These are phyloP conservation scores for Aspergillus proliferans DNA, from an alignment of 2,329 filamentous ascomycete genomes.

Conservation along the genomic window DNA sequence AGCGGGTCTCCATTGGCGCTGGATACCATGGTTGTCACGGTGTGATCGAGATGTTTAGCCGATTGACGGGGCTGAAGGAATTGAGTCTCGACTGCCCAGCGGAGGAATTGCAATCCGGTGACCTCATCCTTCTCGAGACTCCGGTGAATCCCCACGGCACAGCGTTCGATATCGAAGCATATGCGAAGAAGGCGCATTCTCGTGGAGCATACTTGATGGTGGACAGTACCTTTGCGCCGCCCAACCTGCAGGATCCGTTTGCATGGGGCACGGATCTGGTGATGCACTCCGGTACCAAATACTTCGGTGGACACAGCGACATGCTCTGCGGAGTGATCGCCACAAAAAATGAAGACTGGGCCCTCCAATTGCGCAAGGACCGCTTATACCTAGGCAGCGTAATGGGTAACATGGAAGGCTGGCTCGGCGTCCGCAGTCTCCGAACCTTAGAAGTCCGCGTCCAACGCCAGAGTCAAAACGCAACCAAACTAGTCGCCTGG, in stretches of 20 bases:
- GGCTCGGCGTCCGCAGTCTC: constrained; percentile 81
- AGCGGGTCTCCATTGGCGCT: constrained; percentile 70
- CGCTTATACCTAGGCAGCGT: constrained; percentile 72
- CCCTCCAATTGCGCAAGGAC: constrained; percentile 58
- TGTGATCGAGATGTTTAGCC: constrained; percentile 66
- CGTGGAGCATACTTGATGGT: constrained; percentile 72
- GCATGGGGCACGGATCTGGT: constrained; percentile 72
- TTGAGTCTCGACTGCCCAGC: constrained; percentile 64
- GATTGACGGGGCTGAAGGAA: constrained; percentile 67
- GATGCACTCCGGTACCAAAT: constrained; percentile 94
- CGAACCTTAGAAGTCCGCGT: constrained; percentile 82
- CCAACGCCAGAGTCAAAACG: constrained; percentile 65
- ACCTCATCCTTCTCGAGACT: constrained; percentile 87
- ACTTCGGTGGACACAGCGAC: constrained; percentile 91
- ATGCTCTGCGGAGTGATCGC: constrained; percentile 81
- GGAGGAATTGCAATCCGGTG: constrained; percentile 64
- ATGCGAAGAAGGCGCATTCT: constrained; percentile 64
- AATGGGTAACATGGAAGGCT: constrained; percentile 84
- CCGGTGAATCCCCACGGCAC: constrained; percentile 86
- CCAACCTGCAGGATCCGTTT: constrained; percentile 83
- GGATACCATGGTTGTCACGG: constrained; percentile 95
- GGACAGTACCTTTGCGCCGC: constrained; percentile 89
- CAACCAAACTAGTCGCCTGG: constrained; percentile 65
- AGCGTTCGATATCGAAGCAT: constrained; percentile 65
- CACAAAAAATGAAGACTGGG: constrained; percentile 55